Percentiles rank a stretch among this genome's conserved stretches.
phyloP scores from a whole-genome alignment of 2,329 filamentous ascomycete species.

The Beauveria caledonica region DNA sequence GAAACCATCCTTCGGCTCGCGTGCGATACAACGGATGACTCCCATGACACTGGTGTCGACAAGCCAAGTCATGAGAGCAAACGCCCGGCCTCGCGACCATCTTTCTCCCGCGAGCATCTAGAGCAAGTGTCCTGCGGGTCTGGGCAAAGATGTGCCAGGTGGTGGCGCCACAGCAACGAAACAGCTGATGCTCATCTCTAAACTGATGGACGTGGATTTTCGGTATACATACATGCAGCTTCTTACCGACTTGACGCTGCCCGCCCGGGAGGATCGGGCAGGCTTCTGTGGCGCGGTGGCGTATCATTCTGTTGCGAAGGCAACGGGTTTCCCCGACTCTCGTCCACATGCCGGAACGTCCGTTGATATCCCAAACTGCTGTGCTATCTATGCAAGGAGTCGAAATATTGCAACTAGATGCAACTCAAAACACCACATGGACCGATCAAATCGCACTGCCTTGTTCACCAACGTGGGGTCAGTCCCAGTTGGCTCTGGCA shows the following conservation, averaged over 20 bases:
- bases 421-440: neutral
- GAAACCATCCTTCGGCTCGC: neutral
- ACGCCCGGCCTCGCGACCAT: neutral
- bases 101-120: neutral
- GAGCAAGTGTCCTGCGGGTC: neutral
- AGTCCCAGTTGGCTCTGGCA: neutral
- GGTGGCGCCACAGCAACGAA: neutral
- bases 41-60: neutral
- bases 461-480: conserved; percentile 1
- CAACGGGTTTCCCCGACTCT: neutral
- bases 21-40: neutral
- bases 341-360: neutral
- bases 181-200: neutral
- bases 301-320: neutral
- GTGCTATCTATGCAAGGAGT: neutral
- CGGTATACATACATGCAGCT: neutral
- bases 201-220: neutral
- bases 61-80: conserved; percentile 1
- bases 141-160: neutral
- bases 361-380: neutral
- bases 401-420: neutral
- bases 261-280: neutral
- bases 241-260: neutral
- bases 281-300: neutral
- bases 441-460: neutral